phyloP scores from a whole-genome alignment of 2,329 filamentous ascomycete species.

The Talaromyces pinophilus region DNA sequence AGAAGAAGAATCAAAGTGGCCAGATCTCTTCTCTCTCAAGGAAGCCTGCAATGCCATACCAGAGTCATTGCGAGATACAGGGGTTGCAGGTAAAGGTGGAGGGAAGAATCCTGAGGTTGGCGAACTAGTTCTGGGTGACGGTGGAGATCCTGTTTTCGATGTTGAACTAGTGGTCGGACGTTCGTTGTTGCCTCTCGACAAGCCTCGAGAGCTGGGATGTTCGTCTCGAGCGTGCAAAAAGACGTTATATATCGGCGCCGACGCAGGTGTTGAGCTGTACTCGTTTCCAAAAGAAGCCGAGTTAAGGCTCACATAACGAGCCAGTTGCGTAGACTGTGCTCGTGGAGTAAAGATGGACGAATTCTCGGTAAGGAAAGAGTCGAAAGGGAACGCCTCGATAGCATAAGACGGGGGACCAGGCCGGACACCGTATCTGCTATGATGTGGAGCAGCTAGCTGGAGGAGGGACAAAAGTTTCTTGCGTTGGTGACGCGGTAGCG shows the following conservation, averaged over 20 bases:
- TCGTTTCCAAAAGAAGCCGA: constrained; percentile 79
- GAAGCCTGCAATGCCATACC: constrained; percentile 84
- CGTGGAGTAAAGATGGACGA: constrained; percentile 74
- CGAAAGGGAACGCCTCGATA: constrained; percentile 86
- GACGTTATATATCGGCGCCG: constrained; percentile 81
- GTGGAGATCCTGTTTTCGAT: constrained; percentile 54
- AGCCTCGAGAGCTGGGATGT: constrained; percentile 48
- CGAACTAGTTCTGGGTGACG: constrained; percentile 63
- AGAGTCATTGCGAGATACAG: constrained; percentile 86
- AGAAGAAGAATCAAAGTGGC: constrained; percentile 80
- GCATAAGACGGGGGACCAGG: constrained; percentile 91
- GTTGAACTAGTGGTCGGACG: constrained; percentile 73
- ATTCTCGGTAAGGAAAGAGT: constrained; percentile 86
- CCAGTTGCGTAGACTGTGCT: constrained; percentile 69
- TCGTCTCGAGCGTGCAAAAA: constrained; percentile 77
- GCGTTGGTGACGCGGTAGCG: constrained; percentile 82
- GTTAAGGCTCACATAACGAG: constrained; percentile 85
- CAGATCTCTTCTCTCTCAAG: constrained; percentile 89
- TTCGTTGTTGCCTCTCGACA: constrained; percentile 53
- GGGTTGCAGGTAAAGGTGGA: constrained; percentile 71
- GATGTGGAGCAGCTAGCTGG: constrained; percentile 86
- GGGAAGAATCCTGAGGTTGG: constrained; percentile 79
- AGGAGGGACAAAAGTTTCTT: constrained; percentile 85
- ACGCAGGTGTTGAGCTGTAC: constrained; percentile 53
- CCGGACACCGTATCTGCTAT: constrained; percentile 79